These are phyloP conservation scores for Berberis thunbergii DNA, from an alignment of 164 flowering plant genomes.

Conservation along the genomic window DNA sequence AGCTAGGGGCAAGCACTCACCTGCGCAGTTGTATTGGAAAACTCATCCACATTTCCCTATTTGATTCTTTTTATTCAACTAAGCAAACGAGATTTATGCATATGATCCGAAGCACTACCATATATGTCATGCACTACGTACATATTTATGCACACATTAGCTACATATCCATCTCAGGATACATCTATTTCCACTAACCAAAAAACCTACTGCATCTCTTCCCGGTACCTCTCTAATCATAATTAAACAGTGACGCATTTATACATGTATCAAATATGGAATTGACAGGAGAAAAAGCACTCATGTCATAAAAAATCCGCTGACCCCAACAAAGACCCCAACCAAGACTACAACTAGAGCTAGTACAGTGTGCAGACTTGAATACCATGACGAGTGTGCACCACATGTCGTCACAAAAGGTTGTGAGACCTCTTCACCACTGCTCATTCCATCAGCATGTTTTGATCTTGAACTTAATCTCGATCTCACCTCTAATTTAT, in stretches of 20 bases:
- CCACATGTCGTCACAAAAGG: background rate
- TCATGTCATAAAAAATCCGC: conserved; percentile 13
- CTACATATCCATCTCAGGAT: background rate
- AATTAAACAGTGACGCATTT: background rate
- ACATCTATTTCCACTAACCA: background rate
- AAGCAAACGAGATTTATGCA: too few relatives aligned
- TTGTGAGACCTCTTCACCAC: background rate
- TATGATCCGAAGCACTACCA: too few relatives aligned
- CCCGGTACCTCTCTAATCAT: background rate
- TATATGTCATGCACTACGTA: too few relatives aligned
- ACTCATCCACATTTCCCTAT: too few relatives aligned
- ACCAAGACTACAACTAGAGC: conserved; percentile 16
- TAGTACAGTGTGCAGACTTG: conserved; percentile 11
- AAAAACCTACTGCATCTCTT: background rate
- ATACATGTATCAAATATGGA: too few relatives aligned
- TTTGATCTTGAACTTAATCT: conserved; percentile 3
- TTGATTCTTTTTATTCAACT: too few relatives aligned
- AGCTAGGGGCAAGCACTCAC: too few relatives aligned
- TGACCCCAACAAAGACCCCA: conserved; percentile 16
- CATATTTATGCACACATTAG: too few relatives aligned
- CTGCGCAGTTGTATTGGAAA: too few relatives aligned
- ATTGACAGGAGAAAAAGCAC: background rate
- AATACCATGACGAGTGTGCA: background rate
- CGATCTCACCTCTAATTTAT: background rate
- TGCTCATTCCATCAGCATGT: background rate